A percentile compares a stretch with the other conserved stretches of the same genome.
These are phyloP conservation scores for Aspergillus novoparasiticus DNA, from an alignment of 2,329 filamentous ascomycete genomes.

Conservation along the genomic window DNA sequence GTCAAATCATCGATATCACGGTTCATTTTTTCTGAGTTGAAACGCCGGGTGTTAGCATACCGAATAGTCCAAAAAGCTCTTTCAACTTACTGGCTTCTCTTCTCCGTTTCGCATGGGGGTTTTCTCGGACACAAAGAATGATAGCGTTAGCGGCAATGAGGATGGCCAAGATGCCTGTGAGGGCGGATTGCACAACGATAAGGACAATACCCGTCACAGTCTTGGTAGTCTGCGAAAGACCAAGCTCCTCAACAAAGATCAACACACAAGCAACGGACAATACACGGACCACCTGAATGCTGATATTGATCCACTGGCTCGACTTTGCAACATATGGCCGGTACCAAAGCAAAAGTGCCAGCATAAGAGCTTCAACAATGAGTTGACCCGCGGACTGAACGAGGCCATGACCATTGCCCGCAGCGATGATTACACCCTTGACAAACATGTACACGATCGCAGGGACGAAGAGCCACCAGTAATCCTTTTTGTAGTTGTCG, in stretches of 20 bases:
- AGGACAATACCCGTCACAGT: slow-evolving; percentile 91
- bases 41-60: slow-evolving; percentile 16
- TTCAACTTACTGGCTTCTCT: slow-evolving; percentile 79
- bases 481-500: slow-evolving; percentile 88
- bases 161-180: slow-evolving; percentile 82
- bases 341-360: slow-evolving; percentile 78
- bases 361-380: slow-evolving; percentile 76
- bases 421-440: slow-evolving; percentile 84
- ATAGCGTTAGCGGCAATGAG: slow-evolving; percentile 88
- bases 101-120: slow-evolving; percentile 84
- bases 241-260: slow-evolving; percentile 91
- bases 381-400: slow-evolving; percentile 78
- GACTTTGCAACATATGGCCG: slow-evolving; percentile 86
- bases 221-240: slow-evolving; percentile 86
- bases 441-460: slow-evolving; percentile 86
- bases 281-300: slow-evolving; percentile 85
- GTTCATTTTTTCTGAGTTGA: slow-evolving; percentile 68
- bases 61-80: not conserved
- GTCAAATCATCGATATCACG: slow-evolving; percentile 82
- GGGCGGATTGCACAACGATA: slow-evolving; percentile 82
- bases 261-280: slow-evolving; percentile 87
- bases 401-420: slow-evolving; percentile 81
- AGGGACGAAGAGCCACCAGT: slow-evolving; percentile 97
- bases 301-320: slow-evolving; percentile 89
- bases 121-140: slow-evolving; percentile 78